Evolutionary conservation across 768 basidiomycete genomes (phyloP), one percentile per base, ranked within the genome.

Genomic region (Leccinum disarticulatum): DNA sequence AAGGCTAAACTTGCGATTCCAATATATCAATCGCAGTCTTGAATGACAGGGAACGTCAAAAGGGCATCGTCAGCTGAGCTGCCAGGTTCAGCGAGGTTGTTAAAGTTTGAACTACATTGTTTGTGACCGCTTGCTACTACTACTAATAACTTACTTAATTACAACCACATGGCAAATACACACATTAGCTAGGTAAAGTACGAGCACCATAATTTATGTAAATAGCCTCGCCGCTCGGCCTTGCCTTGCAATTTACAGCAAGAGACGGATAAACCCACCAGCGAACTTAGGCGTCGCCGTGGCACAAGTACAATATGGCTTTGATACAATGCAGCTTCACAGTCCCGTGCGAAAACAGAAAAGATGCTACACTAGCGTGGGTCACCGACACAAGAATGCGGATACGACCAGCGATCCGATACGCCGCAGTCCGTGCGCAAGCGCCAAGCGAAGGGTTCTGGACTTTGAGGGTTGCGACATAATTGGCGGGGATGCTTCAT

Each of bases 371-470:
- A 38, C 61, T 54, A 60, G 46, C 43, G 25, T 22, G 58, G 53
- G 65, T 73, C 64, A 72, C 60, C 67, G 70, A 68, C 70, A 72
- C 64, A 71, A 56, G 52, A 72, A 68, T 50, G 61, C 70, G 50
- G 70, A 69, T 58, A 71, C 62, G 52, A 72, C 65, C 68, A 72
- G 66, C 62, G 64, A 69, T 62, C 66, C 61, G 28, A 73, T 64
- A 4, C 70, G 70, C 38, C 58, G 71, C 54, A 72, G 17, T 22
- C 67, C 64, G 59, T 61, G 67, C 59, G 57, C 51, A 52, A 72
- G 59, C 56, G 71, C 64, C 36, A 48, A 64, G 56, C 66, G 70
- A 54, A 72, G 64, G 13, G 62, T 52, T 56, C 66, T 61, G n/a
- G 57, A 57, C 61, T 71, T 72, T 36, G 64, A 63, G 31, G 63